These are phyloP conservation scores for Syzygium aqueum DNA, from an alignment of 345 rosid species.

Conservation along the genomic window DNA sequence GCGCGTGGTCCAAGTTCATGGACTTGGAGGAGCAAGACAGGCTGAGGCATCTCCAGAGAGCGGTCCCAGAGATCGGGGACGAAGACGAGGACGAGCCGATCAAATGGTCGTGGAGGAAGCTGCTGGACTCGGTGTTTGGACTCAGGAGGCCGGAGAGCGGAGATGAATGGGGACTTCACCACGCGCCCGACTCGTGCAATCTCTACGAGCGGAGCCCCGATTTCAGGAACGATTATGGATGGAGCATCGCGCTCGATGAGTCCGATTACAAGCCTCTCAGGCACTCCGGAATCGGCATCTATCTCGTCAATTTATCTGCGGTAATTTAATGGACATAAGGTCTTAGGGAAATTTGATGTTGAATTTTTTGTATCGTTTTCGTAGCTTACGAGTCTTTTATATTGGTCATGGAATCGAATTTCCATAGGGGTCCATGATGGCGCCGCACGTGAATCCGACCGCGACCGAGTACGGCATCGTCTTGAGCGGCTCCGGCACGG, in stretches of 20 bases:
- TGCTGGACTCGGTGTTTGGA: slow-evolving; percentile 20
- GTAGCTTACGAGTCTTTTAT: not conserved
- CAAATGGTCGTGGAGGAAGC: slow-evolving; percentile 57
- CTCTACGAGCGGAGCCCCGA: slow-evolving; percentile 36
- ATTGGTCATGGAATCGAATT: not conserved
- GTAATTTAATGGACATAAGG: slow-evolving; percentile 13
- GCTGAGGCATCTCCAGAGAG: slow-evolving; percentile 41
- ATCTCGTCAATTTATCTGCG: slow-evolving; percentile 70
- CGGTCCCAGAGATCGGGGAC: slow-evolving; percentile 8
- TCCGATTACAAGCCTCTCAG: slow-evolving; percentile 46
- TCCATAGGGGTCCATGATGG: slow-evolving; percentile 82
- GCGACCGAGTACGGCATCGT: slow-evolving; percentile 80
- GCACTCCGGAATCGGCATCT: slow-evolving; percentile 62
- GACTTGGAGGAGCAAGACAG: slow-evolving; percentile 34
- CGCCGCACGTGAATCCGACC: slow-evolving; percentile 80
- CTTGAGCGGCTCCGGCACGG: slow-evolving; percentile 48
- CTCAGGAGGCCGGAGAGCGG: not conserved
- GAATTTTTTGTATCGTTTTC: not conserved
- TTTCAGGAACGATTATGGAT: slow-evolving; percentile 65
- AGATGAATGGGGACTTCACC: not conserved
- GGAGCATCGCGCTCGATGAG: slow-evolving; percentile 64
- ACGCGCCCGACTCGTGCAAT: slow-evolving; percentile 38
- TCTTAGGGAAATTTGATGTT: not conserved
- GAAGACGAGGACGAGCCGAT: slow-evolving; percentile 13
- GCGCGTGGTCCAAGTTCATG: slow-evolving; percentile 53